Evolutionary conservation across 805 yeast genomes (phyloP), one percentile per base, ranked within the genome.

Genomic region (Starmerella khaoyaiensis): DNA sequence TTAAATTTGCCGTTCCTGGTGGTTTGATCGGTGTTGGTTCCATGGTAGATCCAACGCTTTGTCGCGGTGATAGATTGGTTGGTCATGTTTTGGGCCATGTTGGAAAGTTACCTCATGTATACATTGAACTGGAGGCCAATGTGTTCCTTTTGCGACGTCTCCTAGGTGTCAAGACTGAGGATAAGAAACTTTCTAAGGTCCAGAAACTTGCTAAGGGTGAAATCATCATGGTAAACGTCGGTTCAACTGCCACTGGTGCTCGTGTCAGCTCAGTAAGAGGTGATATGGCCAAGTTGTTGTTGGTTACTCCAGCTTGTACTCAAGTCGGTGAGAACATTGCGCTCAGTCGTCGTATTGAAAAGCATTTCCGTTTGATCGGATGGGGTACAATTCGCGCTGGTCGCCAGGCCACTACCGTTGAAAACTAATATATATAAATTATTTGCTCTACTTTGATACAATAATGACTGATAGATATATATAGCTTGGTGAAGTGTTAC

Each of bases 11-110:
- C 41, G 98, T 90, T 54, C 99, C 99, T 32, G 99, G 99, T 76
- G 99, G 99, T 47, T 73, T 90, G 59, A 93, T 90, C 55, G 99
- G 99, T 74, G 96, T 90, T 41, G 99, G 99, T 67, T 90, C 98
- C 35, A 83, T 82, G 64, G 93, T 90, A 50, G 99, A 90, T 64
- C 99, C 99, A 40, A 90, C 98, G 2, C 68, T 90, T 55, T 90
- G 99, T 71, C 81, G 98, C 68, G 99, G 97, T 44, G 99, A 90
- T 67, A 82, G 98, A 68, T 72, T 90, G 55, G 96, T 93, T 39
- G 99, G 99, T 54, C 98, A 90, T 67, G 98, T 90, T 45, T 93
- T 93, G 44, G 99, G 99, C 58, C 86, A 96, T 44, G 86, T 78
- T 62, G 96, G 95, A 49, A 78, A 83, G 56, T 72, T 90, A 54